These are phyloP conservation scores for Malassezia slooffiae DNA, from an alignment of 1,284 basidiomycete genomes.

Conservation along the genomic window DNA sequence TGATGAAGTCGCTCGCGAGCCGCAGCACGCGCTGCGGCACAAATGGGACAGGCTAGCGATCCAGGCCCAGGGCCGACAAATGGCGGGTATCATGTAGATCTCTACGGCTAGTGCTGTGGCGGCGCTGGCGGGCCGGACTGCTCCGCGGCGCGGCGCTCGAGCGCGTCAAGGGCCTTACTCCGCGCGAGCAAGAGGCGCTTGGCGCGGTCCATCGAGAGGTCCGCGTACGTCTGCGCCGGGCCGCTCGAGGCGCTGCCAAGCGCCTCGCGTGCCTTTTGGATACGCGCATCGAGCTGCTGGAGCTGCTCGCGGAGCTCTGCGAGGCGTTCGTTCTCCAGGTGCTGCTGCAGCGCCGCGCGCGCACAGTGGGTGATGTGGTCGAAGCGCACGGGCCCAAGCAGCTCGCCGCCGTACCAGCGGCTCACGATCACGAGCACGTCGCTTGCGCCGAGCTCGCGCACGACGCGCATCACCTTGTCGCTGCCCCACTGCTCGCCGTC, in stretches of 20 bases:
- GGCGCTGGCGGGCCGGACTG: too few relatives aligned
- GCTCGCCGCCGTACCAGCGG: constrained; percentile 62
- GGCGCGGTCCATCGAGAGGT: constrained; percentile 3
- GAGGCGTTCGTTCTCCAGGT: constrained; percentile 54
- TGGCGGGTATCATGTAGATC: too few relatives aligned
- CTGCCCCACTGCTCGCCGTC: constrained; percentile 43
- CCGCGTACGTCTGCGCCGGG: constrained; percentile 4
- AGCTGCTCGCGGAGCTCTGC: constrained; percentile 20
- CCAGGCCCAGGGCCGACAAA: too few relatives aligned
- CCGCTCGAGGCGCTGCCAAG: neutral
- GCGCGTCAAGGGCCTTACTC: constrained; percentile 3
- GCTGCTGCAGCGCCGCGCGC: constrained; percentile 59
- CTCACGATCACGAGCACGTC: constrained; percentile 42
- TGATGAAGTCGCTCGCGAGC: too few relatives aligned
- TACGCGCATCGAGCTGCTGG: constrained; percentile 25
- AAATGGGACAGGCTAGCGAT: too few relatives aligned
- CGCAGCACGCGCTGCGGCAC: too few relatives aligned
- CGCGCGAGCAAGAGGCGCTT: constrained; percentile 8
- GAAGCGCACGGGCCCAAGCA: constrained; percentile 63
- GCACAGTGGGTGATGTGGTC: constrained; percentile 65
- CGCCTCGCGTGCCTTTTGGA: constrained; percentile 9
- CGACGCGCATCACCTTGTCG: constrained; percentile 25
- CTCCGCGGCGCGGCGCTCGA: neutral
- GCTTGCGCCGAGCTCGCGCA: constrained; percentile 30
- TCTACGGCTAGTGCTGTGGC: too few relatives aligned